Percentiles rank a stretch among this genome's conserved stretches.
These are phyloP conservation scores for Syzygium jambos DNA, from an alignment of 345 rosid genomes.

Conservation along the genomic window DNA sequence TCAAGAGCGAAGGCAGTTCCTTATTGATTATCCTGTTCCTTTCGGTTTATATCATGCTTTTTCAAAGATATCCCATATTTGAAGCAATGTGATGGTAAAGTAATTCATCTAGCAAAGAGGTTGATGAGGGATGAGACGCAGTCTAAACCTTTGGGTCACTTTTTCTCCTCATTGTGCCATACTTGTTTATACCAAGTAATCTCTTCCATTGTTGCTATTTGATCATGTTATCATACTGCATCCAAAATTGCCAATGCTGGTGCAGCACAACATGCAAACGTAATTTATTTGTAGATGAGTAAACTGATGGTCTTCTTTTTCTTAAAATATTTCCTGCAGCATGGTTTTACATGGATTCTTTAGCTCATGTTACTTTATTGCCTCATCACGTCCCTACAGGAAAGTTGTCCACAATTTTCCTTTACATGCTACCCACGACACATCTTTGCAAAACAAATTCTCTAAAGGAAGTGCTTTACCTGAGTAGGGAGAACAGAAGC, in stretches of 20 bases:
- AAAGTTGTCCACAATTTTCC: background rate
- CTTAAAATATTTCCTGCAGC: background rate
- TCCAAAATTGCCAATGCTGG: background rate
- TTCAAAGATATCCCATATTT: background rate
- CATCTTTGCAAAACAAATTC: background rate
- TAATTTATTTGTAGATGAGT: too few species aligned
- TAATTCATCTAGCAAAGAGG: background rate
- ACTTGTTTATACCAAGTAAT: background rate
- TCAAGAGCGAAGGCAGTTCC: background rate
- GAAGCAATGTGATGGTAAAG: background rate
- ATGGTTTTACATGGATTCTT: background rate
- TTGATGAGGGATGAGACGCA: background rate
- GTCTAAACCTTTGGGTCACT: background rate
- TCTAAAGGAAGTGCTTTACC: constrained; percentile 26
- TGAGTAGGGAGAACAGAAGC: constrained; percentile 66
- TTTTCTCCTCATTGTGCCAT: background rate
- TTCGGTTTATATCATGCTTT: background rate
- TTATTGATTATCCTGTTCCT: background rate
- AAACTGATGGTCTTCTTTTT: background rate
- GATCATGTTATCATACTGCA: background rate
- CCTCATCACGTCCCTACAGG: background rate
- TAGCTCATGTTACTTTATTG: background rate
- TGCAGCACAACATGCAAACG: too few species aligned
- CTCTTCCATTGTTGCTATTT: background rate
- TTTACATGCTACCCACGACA: background rate